Base-by-base conservation (phyloP, 2,329 filamentous ascomycete genomes). In the Colletotrichum kahawae region DNA sequence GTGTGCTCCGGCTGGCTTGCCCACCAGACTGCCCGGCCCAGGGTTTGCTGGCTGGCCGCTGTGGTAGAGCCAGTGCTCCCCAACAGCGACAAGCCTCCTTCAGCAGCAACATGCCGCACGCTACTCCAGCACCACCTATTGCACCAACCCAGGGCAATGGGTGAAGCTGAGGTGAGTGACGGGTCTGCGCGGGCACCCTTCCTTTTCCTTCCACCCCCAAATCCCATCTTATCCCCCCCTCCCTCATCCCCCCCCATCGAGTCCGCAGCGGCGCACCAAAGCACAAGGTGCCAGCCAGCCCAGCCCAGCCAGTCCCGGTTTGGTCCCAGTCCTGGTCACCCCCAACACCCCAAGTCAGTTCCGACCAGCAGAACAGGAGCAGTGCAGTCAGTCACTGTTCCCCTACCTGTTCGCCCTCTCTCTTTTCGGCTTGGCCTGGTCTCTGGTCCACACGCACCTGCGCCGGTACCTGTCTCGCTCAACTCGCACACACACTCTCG, bases 391-490 rank as follows among this genome's bases (percentile, higher is more conserved):
- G 21, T 21, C 21, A 21, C 72, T 67, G 69, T 72, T 67, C 68
- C 43, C 43, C 54, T 62, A 27, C 56, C 56, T 27, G 38, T 67
- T 68, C 70, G 43, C 72, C 48, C 63, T 67, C 72, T 67, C 72
- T 54, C 70, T 67, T 51, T 62, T 73, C 31, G 56, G 56, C 56
- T 71, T 71, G 69, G 69, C 18, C 43, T 64, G 68, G 72, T 66
- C 43, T 63, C 68, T 64, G 69, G 73, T 33, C 73, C 71, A 69
- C 73, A 68, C 73, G 73, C 72, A 59, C 72, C 71, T 67, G 71
- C 63, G 27, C 62, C 64, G 73, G 69, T 65, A 73, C 73, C 63
- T 75, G 73, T 73, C 70, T 75, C 57, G 69, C 73, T 67, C 73
- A 68, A 64, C 73, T 73, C 69, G 69, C 70, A 74, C 70, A 66